Conservation (phyloP, 2,329 filamentous ascomycete species). For the Calonectria hongkongensis region DNA sequence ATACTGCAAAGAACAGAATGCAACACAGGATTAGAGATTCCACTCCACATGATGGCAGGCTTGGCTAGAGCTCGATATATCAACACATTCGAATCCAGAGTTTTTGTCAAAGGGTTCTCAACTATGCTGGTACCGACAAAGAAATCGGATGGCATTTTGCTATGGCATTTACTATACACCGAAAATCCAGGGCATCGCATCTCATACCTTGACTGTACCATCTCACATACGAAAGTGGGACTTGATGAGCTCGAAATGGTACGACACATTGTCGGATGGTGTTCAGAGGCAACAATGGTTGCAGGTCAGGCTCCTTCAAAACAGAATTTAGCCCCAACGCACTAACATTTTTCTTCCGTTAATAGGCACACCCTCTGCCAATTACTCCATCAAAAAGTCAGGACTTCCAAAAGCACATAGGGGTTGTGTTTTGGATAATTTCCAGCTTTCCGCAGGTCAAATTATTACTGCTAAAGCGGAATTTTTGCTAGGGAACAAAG, state of each 20-base stretch:
- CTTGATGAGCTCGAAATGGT: not conserved
- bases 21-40: conserved; percentile 31
- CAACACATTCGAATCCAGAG: conserved; percentile 6
- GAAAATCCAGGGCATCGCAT: conserved; percentile 13
- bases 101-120: conserved; percentile 41
- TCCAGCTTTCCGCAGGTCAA: not conserved
- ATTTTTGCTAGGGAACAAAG: not conserved
- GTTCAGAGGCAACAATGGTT: not conserved
- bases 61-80: conserved; percentile 23
- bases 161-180: conserved; percentile 37
- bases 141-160: not conserved
- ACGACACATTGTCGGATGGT: conserved; percentile 34
- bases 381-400: not conserved
- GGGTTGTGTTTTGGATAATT: not conserved
- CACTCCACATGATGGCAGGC: conserved; percentile 25
- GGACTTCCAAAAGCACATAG: not conserved
- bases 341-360: no score
- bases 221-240: not conserved
- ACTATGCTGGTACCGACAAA: conserved; percentile 31
- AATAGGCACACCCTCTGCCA: no score
- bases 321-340: no score
- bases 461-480: not conserved
- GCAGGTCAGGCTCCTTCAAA: conserved; percentile 4
- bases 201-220: conserved; percentile 18
- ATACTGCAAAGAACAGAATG: conserved; percentile 1